A percentile compares a stretch with the other conserved stretches of the same genome.
Conservation (phyloP, 2,329 filamentous ascomycete species). For the Didymosphaeria variabile region DNA sequence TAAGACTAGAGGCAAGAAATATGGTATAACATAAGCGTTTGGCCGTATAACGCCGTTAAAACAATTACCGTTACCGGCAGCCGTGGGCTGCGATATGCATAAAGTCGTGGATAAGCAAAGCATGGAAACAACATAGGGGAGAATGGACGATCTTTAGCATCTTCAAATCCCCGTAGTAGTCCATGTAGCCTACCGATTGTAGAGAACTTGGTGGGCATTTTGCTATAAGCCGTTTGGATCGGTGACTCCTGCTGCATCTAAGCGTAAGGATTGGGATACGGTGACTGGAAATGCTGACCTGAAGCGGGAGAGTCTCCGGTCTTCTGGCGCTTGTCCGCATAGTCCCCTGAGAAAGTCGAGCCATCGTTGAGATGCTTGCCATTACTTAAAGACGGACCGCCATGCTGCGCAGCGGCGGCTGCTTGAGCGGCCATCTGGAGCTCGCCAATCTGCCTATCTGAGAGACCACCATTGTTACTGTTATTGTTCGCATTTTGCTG, state of each 20-base stretch:
- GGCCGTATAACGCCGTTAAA: background rate
- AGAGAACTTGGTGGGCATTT: background rate
- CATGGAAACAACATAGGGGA: constrained; percentile 4
- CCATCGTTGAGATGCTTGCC: constrained; percentile 46
- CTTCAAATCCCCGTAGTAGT: background rate
- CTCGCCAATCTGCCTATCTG: constrained; percentile 49
- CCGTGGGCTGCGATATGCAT: constrained; percentile 3
- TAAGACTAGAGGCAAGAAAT: constrained; percentile 2
- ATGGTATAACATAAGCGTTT: constrained; percentile 6
- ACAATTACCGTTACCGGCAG: background rate
- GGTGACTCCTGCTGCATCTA: constrained; percentile 39
- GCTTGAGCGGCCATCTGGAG: constrained; percentile 51
- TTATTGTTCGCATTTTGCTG: constrained; percentile 37
- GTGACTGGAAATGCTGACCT: constrained; percentile 43
- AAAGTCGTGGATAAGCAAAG: constrained; percentile 13
- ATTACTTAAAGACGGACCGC: constrained; percentile 38
- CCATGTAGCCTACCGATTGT: background rate
- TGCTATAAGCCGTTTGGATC: constrained; percentile 20
- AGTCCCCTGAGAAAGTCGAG: constrained; percentile 41
- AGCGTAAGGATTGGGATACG: constrained; percentile 40
- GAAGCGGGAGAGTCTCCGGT: constrained; percentile 39
- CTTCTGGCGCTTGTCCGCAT: constrained; percentile 49
- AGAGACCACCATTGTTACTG: constrained; percentile 46
- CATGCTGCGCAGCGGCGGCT: constrained; percentile 45
- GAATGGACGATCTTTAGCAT: background rate